Evolutionary conservation across 805 yeast genomes (phyloP), one percentile per base, ranked within the genome.

Genomic region (Yarrowia bubula): DNA sequence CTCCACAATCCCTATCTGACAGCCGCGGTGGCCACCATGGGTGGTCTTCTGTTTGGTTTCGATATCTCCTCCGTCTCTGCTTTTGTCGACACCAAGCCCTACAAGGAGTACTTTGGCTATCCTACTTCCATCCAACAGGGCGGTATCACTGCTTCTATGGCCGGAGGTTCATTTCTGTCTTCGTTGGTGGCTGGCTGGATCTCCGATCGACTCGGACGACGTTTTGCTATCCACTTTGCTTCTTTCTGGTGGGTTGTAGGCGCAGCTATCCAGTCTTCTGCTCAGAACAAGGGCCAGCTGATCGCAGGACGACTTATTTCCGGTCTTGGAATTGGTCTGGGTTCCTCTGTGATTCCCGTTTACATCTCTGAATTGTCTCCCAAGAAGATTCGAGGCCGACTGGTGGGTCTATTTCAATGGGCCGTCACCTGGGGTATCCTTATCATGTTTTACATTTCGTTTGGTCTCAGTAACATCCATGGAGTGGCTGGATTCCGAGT

Each of bases 101-200:
- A 89, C 73, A 73, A 73, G 38, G 69, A 74, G 0, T 86, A 75
- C 70, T 89, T 89, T 75, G 69, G 81, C 66, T 62, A 74, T 44
- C 91, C 92, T 5, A 73, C 77, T 35, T 79, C 91, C 0, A 72
- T 80, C 1, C 71, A 77, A 42, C 95, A 89, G 74, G 96, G 96
- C 28, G 81, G 89, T 65, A 83, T 90, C 68, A 87, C 90, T 14
- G 86, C 91, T 1, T 76, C 90, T 4, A 88, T 86, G 85, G 84
- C 95, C n/a, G 85, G 86, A 68, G 96, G 96, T 42, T 89, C 91
- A 0, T 82, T 88, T 68, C 69, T 86, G 65, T 93, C 93, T n/a
- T 86, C 92, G 47, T 74, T 89, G 64, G 72, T 77, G 2, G 78
- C 88, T n/a, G 84, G 87, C 6, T 70, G 70, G 14, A 51, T 81